Percentiles rank a stretch among this genome's conserved stretches.
Conservation (phyloP, 2,329 filamentous ascomycete genomes). For the Colletotrichum filicis region DNA sequence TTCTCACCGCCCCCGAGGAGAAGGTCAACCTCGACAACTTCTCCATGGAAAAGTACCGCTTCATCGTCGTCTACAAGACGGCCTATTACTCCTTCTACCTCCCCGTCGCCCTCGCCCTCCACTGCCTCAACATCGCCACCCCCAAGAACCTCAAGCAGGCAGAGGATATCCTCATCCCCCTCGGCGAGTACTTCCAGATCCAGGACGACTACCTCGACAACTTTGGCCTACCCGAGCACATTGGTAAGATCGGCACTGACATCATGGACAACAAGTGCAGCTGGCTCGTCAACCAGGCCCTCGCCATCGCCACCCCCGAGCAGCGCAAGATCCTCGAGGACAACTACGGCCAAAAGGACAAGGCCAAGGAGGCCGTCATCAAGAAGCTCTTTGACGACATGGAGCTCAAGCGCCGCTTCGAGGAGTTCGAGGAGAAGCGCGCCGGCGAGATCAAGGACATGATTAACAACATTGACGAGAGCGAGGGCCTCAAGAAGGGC, state of each 20-base stretch:
- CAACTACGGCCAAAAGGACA: conserved; percentile 95
- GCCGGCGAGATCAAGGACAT: conserved; percentile 80
- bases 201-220: conserved; percentile 99
- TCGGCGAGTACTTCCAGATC: conserved; percentile 99
- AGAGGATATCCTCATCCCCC: conserved; percentile 91
- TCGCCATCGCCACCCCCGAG: conserved; percentile 81
- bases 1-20: conserved; percentile 96
- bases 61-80: conserved; percentile 99
- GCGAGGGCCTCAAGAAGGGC: conserved; percentile 86
- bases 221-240: conserved; percentile 90
- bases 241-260: conserved; percentile 98
- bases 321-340: conserved; percentile 90
- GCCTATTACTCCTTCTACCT: conserved; percentile 99
- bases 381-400: conserved; percentile 92
- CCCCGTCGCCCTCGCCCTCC: conserved; percentile 89
- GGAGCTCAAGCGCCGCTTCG: conserved; percentile 83
- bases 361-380: conserved; percentile 81
- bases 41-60: conserved; percentile 92
- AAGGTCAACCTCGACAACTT: conserved; percentile 94
- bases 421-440: conserved; percentile 88
- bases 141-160: conserved; percentile 89
- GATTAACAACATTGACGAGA: conserved; percentile 87
- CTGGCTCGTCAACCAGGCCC: conserved; percentile 96
- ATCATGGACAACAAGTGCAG: conserved; percentile 99
- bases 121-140: conserved; percentile 87